Percentiles rank a stretch among this genome's conserved stretches.
These are phyloP conservation scores for Bullera alba DNA, from an alignment of 768 basidiomycete genomes.

Conservation along the genomic window DNA sequence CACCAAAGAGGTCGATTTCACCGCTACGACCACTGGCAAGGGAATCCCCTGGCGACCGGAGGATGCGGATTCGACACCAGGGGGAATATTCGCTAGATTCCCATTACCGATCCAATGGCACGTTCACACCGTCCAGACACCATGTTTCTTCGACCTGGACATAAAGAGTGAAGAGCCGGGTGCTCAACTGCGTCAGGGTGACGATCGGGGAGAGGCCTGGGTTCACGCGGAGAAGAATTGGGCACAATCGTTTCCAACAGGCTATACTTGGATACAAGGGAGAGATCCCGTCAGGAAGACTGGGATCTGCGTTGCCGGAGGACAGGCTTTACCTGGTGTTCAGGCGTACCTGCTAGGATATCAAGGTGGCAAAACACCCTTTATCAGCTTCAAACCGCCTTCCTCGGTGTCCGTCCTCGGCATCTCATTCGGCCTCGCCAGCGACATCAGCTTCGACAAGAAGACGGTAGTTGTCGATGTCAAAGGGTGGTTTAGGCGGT, in stretches of 20 bases:
- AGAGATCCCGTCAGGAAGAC: constrained; percentile 10
- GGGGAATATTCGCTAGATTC: constrained; percentile 15
- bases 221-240: constrained; percentile 34
- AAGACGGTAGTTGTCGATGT: constrained; percentile 17
- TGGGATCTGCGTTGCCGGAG: constrained; percentile 23
- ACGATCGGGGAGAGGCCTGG: constrained; percentile 9
- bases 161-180: background rate
- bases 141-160: constrained; percentile 4
- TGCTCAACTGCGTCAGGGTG: background rate
- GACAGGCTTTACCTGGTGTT: constrained; percentile 18
- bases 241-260: constrained; percentile 25
- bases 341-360: constrained; percentile 30
- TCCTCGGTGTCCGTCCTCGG: constrained; percentile 19
- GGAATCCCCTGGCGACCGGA: constrained; percentile 19
- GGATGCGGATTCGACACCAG: constrained; percentile 19
- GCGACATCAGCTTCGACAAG: constrained; percentile 8
- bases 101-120: constrained; percentile 37
- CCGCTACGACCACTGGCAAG: background rate
- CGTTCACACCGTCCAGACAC: constrained; percentile 24
- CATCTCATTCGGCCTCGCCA: constrained; percentile 18
- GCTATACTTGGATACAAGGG: constrained; percentile 31
- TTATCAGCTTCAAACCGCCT: constrained; percentile 17
- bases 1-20: background rate
- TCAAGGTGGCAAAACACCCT: constrained; percentile 5
- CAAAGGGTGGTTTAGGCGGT: constrained; percentile 24